Conservation (phyloP, 345 rosid genomes). For the Adansonia digitata region DNA sequence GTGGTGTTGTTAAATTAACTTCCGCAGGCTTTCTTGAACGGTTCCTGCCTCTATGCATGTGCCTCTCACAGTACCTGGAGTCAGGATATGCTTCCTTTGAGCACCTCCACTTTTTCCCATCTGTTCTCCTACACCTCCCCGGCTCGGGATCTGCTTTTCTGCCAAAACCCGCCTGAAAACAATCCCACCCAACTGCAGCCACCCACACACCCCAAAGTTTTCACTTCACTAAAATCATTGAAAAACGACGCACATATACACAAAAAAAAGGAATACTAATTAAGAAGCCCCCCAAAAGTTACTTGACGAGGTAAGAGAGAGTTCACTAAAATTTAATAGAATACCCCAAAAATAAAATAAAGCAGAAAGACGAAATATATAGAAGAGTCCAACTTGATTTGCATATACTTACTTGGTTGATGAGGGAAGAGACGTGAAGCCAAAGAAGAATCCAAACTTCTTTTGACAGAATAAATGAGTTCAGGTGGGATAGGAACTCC, state of each 20-base stretch:
- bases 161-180: conserved; percentile 77
- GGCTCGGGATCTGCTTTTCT: conserved; percentile 92
- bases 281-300: no score
- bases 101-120: conserved; percentile 97
- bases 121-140: conserved; percentile 96
- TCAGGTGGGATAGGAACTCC: conserved; percentile 84
- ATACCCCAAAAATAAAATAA: background rate
- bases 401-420: conserved; percentile 46
- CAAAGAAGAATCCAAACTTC: conserved; percentile 61
- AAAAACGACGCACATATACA: no score
- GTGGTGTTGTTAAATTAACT: conserved; percentile 25
- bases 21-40: conserved; percentile 95
- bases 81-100: conserved; percentile 86
- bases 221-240: no score
- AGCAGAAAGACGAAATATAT: background rate
- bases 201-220: background rate
- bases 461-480: conserved; percentile 54
- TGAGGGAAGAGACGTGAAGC: conserved; percentile 51
- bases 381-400: background rate
- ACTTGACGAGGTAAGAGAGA: no score
- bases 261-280: no score
- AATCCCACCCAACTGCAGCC: conserved; percentile 69
- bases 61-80: conserved; percentile 87
- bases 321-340: no score
- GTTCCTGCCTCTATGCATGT: conserved; percentile 94